These are phyloP conservation scores for Aureobasidium uvarum DNA, from an alignment of 2,329 filamentous ascomycete species.

Conservation along the genomic window DNA sequence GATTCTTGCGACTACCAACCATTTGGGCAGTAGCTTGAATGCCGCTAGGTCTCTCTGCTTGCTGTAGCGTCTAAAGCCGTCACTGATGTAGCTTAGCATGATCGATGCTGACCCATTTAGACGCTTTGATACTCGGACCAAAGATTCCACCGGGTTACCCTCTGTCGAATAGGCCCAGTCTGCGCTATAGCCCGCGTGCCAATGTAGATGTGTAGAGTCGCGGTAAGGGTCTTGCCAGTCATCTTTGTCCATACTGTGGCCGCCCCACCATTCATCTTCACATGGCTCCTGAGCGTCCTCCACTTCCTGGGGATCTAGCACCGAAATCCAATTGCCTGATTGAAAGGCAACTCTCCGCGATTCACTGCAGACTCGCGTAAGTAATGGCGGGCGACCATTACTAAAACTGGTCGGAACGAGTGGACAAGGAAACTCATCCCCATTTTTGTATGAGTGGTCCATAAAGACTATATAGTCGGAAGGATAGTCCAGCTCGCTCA, in stretches of 20 bases:
- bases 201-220: slow-evolving; percentile 20
- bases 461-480: background rate
- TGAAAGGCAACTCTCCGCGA: slow-evolving; percentile 23
- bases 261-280: no score
- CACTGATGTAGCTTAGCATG: slow-evolving; percentile 6
- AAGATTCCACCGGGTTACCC: slow-evolving; percentile 4
- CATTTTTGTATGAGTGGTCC: background rate
- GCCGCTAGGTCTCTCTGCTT: slow-evolving; percentile 8
- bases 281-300: background rate
- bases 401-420: slow-evolving; percentile 5
- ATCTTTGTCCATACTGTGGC: no score
- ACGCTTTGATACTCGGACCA: slow-evolving; percentile 4
- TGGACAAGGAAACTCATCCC: slow-evolving; percentile 9
- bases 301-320: background rate
- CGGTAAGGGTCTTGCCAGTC: background rate
- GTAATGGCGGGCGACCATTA: slow-evolving; percentile 26
- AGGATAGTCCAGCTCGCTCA: slow-evolving; percentile 25
- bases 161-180: no score
- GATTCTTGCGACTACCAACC: slow-evolving; percentile 27
- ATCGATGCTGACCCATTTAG: slow-evolving; percentile 15
- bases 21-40: slow-evolving; percentile 21
- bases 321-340: background rate
- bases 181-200: background rate
- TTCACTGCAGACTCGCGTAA: slow-evolving; percentile 27
- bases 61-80: background rate